Base-by-base conservation (phyloP, 2,329 filamentous ascomycete genomes). In the Beauveria sp. region DNA sequence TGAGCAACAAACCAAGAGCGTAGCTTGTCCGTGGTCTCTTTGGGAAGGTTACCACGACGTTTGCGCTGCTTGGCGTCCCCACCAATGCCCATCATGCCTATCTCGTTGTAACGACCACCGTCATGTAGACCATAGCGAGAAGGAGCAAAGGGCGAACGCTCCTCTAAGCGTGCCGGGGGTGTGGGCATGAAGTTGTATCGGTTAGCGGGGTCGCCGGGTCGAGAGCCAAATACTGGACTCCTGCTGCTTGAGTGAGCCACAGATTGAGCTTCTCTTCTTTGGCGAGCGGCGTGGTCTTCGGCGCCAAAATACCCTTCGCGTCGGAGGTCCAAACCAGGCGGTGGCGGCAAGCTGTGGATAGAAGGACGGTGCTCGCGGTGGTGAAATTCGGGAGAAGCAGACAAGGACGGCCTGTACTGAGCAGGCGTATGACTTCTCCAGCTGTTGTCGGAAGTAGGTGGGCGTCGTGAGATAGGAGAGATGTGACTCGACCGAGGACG, bases 1-100 rank as follows among this genome's bases (percentile, higher is more conserved):
- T 94, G 89, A n/a, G 81, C 80, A 56, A 86, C 75, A 66, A 96
- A 92, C 92, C 92, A 96, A 0, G 84, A 79, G 59, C 89, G 84
- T 46, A 96, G 79, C 66, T 90, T 87, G 70, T 92, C 89, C 0
- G 91, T 96, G 0, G 91, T 90, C 59, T 92, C 89, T 70, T 96
- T 96, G n/a, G 92, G 92, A 3, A 96, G 79, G 69, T 96, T 96
- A 1, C 92, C 92, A 44, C 92, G 82, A 57, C 91, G 81, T 71
- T 85, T 87, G 37, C 84, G 76, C 65, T 79, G 79, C 70, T 81
- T 84, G 62, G 69, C 75, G 61, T 83, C 80, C 2, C 70, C 74
- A 20, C 70, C 71, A 59, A 74, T 66, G 8, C 70, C 71, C 62
- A 74, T 66, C 9, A 69, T 65, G 24, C 75, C 71, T 55, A 76